phyloP scores from a whole-genome alignment of 768 basidiomycete genomes.

The Phylloporus sp. region DNA sequence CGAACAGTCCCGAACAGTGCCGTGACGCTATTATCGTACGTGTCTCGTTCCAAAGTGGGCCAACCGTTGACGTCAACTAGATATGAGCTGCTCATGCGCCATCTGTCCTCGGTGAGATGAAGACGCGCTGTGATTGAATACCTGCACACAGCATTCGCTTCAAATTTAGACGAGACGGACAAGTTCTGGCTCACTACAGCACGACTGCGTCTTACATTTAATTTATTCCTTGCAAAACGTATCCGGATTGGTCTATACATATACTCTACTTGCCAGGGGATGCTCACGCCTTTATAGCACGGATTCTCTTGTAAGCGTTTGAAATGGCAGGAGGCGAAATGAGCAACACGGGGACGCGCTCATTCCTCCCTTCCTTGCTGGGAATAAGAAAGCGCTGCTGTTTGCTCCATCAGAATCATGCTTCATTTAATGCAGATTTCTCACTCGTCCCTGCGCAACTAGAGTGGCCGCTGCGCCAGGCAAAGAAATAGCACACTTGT shows the following conservation, averaged over 20 bases:
- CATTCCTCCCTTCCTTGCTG: neutral
- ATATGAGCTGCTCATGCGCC: slow-evolving; percentile 33
- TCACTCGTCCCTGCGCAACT: slow-evolving; percentile 7
- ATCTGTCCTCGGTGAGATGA: slow-evolving; percentile 22
- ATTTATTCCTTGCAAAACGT: slow-evolving; percentile 11
- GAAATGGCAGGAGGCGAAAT: slow-evolving; percentile 5
- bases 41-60: slow-evolving; percentile 2
- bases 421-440: neutral
- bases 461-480: slow-evolving; percentile 9
- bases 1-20: slow-evolving; percentile 96
- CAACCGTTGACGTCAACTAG: slow-evolving; percentile 11
- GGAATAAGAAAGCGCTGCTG: neutral
- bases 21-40: slow-evolving; percentile 74
- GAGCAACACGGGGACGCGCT: slow-evolving; percentile 1
- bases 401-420: neutral
- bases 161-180: slow-evolving; percentile 18
- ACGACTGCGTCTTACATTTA: slow-evolving; percentile 4
- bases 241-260: slow-evolving; percentile 3
- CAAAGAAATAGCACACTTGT: neutral
- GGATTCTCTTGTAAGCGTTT: slow-evolving; percentile 2
- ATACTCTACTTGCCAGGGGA: neutral
- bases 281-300: slow-evolving; percentile 3
- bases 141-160: slow-evolving; percentile 4
- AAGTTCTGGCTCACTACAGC: slow-evolving; percentile 10
- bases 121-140: slow-evolving; percentile 5